phyloP scores from a whole-genome alignment of 164 flowering plant genomes.

The Tetrastigma voinierianum region DNA sequence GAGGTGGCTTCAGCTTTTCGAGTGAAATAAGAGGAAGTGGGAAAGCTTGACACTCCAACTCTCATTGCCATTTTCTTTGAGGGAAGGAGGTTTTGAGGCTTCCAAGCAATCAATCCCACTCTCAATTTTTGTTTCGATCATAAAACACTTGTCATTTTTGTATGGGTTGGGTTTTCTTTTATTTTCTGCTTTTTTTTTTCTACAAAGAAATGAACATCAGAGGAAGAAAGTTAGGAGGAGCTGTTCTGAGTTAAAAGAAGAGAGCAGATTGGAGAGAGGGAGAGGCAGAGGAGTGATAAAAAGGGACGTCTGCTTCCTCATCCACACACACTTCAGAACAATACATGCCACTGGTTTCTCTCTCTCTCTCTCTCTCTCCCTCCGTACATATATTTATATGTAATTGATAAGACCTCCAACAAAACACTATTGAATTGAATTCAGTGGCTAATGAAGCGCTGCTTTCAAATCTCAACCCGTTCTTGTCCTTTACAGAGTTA shows the following conservation, averaged over 20 bases:
- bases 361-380: too few species aligned
- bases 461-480: too few species aligned
- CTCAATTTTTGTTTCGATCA: neutral
- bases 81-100: too few species aligned
- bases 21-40: slow-evolving; percentile 27
- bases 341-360: slow-evolving; percentile 24
- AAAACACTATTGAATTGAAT: too few species aligned
- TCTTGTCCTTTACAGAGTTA: too few species aligned
- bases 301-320: neutral
- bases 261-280: neutral
- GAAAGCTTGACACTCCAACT: slow-evolving; percentile 28
- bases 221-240: too few species aligned
- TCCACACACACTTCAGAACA: slow-evolving; percentile 16
- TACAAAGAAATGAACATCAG: too few species aligned
- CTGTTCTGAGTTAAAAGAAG: neutral
- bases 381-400: too few species aligned
- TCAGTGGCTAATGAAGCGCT: too few species aligned
- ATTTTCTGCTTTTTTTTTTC: neutral
- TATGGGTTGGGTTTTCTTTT: neutral
- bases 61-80: slow-evolving; percentile 16
- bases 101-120: neutral
- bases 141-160: neutral
- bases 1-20: slow-evolving; percentile 8
- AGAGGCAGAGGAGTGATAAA: neutral
- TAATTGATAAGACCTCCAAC: too few species aligned